phyloP scores from a whole-genome alignment of 345 rosid species.

The Heritiera littoralis region DNA sequence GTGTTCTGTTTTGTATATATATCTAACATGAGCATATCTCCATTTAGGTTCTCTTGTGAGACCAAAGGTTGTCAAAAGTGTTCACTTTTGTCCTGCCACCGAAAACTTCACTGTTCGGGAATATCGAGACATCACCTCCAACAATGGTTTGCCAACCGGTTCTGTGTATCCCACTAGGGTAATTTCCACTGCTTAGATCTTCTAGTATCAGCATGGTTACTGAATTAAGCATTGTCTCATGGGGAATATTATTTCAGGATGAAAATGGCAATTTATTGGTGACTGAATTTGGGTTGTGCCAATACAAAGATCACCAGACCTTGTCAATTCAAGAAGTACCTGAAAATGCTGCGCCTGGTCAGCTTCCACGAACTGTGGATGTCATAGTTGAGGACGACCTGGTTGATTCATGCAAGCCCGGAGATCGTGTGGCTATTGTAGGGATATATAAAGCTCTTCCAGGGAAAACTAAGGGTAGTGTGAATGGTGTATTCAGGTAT shows the following conservation, averaged over 20 bases:
- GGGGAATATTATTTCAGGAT: constrained; percentile 57
- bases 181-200: constrained; percentile 28
- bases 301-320: constrained; percentile 97
- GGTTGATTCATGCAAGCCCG: constrained; percentile 97
- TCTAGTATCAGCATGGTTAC: neutral
- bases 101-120: constrained; percentile 74
- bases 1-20: neutral
- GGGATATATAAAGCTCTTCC: constrained; percentile 97
- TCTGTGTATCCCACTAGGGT: constrained; percentile 99
- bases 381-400: constrained; percentile 93
- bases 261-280: constrained; percentile 86
- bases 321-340: constrained; percentile 98
- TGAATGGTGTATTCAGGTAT: constrained; percentile 97
- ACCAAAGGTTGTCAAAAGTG: constrained; percentile 97
- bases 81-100: constrained; percentile 87
- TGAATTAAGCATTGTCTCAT: constrained; percentile 21
- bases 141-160: constrained; percentile 90
- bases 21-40: constrained; percentile 6
- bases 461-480: constrained; percentile 93
- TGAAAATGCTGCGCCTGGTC: constrained; percentile 99
- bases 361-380: constrained; percentile 97
- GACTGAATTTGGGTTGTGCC: constrained; percentile 93
- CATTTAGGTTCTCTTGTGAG: constrained; percentile 91
- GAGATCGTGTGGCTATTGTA: constrained; percentile 91
- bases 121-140: constrained; percentile 89